Base-by-base conservation (phyloP, 306 rosid species). In the cucumber (Cucumis sativus) region DNA sequence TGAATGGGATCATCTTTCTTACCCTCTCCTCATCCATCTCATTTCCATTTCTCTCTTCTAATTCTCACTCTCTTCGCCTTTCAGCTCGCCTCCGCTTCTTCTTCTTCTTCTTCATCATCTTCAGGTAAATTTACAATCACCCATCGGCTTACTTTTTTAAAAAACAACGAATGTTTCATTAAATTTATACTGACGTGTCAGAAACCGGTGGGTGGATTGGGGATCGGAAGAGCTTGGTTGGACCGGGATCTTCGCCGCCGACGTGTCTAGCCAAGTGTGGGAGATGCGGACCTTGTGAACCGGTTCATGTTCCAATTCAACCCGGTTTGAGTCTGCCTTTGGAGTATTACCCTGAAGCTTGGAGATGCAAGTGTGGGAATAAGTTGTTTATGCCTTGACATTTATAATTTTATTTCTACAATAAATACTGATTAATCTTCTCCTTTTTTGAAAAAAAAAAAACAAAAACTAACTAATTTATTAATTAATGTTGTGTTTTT, bases 331-430 rank as follows among this genome's bases (percentile, higher is more conserved):
- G 84, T 64, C 54, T 83, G 11, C 90, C 97, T 0, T 89, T 94
- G 17, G 98, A 94, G 89, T 94, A 94, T 61, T 94, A 94, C 66
- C 98, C 98, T 0, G 97, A 94, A 89, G 97, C 98, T 43, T 94
- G 98, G 98, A 90, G 98, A 52, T 94, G 98, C 90, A 86, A 88
- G 82, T 94, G 98, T 74, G 89, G 95, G 76, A 84, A 87, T 79
- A 89, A 90, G 87, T 89, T 92, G 82, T 94, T 86, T 54, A 89
- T 87, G 93, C 98, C 98, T 61, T 93, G 74, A 28, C 82, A 35
- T 17, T 3, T 33, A 33, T 33, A 3, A 33, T 33, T 33, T 33
- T 0, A 15, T 30, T 62, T 62, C 68, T 15, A 3, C 71, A 0
- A 8, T 13, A 9, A 57, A 14, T 15, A 14, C 6, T 63, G 1